phyloP scores from a whole-genome alignment of 2,329 filamentous ascomycete genomes.

The Neonectria sp. region DNA sequence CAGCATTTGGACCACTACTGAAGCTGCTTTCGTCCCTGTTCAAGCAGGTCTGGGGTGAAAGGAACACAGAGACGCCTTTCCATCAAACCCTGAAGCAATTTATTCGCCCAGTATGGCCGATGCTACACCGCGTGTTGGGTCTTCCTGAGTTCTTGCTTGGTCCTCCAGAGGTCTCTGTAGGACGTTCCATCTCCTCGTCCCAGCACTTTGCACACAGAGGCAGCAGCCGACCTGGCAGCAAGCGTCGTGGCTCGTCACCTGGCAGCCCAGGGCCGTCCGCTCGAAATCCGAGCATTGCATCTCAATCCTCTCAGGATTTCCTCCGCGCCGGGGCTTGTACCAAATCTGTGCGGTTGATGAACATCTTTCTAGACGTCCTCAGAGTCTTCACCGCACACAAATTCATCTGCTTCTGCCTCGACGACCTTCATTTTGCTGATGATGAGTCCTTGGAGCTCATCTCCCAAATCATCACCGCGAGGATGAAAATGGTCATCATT shows the following conservation, averaged over 20 bases:
- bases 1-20: slow-evolving; percentile 74
- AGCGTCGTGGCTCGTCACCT: slow-evolving; percentile 66
- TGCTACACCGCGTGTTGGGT: slow-evolving; percentile 72
- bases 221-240: slow-evolving; percentile 51
- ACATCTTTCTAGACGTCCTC: slow-evolving; percentile 89
- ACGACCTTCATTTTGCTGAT: slow-evolving; percentile 93
- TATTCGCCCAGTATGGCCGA: slow-evolving; percentile 75
- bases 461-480: slow-evolving; percentile 82
- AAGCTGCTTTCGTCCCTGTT: slow-evolving; percentile 77
- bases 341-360: slow-evolving; percentile 83
- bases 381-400: slow-evolving; percentile 86
- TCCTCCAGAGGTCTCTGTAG: slow-evolving; percentile 57
- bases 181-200: slow-evolving; percentile 56
- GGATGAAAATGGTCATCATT: slow-evolving; percentile 86
- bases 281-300: slow-evolving; percentile 57
- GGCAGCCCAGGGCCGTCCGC: slow-evolving; percentile 56
- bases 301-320: slow-evolving; percentile 72
- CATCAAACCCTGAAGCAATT: slow-evolving; percentile 74
- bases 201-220: slow-evolving; percentile 51
- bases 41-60: slow-evolving; percentile 77
- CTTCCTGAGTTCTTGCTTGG: slow-evolving; percentile 80
- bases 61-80: slow-evolving; percentile 75
- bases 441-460: slow-evolving; percentile 89
- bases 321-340: slow-evolving; percentile 71
- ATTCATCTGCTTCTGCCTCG: slow-evolving; percentile 89